phyloP scores from a whole-genome alignment of 768 basidiomycete genomes.

The Tricholoma saponaceum region DNA sequence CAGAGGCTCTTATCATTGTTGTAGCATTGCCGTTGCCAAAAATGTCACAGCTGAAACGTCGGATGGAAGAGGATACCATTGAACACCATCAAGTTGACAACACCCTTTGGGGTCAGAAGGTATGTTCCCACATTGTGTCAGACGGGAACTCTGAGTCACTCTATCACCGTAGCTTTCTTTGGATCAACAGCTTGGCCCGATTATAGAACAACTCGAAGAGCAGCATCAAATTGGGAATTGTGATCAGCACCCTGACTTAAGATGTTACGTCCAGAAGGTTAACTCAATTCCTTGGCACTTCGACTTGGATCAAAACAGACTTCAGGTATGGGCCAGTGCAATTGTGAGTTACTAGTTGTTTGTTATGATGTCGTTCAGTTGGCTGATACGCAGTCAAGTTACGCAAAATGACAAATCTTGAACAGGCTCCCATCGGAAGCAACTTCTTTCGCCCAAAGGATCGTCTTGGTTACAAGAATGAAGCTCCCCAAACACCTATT shows the following conservation, averaged over 20 bases:
- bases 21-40: background rate
- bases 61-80: background rate
- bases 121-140: slow-evolving; percentile 3
- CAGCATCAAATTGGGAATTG: background rate
- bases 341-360: background rate
- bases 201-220: background rate
- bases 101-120: background rate
- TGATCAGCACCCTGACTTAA: background rate
- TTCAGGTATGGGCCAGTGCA: background rate
- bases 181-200: background rate
- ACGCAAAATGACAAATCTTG: background rate
- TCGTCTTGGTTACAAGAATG: background rate
- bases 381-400: background rate
- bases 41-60: background rate
- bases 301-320: background rate
- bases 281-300: background rate
- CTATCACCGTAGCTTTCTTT: background rate
- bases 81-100: background rate
- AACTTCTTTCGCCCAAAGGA: background rate
- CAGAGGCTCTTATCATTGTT: background rate
- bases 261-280: background rate
- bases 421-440: background rate
- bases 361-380: background rate
- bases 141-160: slow-evolving; percentile 7
- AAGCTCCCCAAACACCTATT: background rate